Conservation (phyloP, 306 rosid genomes). For the Phaseolus lunatus region DNA sequence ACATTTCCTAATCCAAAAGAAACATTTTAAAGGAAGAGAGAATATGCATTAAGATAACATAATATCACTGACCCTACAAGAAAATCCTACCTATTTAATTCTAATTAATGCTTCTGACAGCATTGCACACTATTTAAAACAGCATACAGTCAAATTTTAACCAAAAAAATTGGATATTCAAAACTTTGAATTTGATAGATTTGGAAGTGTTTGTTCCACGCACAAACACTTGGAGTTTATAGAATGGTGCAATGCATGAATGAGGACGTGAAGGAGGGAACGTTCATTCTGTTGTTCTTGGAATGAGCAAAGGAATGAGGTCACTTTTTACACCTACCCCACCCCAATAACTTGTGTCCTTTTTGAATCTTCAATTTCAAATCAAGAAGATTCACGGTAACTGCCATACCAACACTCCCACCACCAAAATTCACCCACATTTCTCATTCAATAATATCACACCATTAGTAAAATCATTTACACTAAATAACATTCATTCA, state of each 20-base stretch:
- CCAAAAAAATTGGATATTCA: no score
- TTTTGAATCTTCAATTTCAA: slow-evolving; percentile 44
- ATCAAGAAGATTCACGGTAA: slow-evolving; percentile 45
- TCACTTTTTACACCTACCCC: slow-evolving; percentile 32
- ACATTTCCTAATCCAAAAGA: no score
- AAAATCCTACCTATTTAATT: no score
- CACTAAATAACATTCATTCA: neutral
- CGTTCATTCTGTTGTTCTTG: slow-evolving; percentile 25
- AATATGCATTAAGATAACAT: no score
- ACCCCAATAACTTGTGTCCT: slow-evolving; percentile 2
- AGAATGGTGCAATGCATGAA: slow-evolving; percentile 23
- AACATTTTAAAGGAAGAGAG: no score
- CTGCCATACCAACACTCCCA: neutral
- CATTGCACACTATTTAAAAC: no score
- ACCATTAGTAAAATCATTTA: neutral
- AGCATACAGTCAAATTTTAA: no score
- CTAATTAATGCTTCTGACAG: no score
- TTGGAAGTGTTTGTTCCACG: slow-evolving; percentile 22
- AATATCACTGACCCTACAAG: no score
- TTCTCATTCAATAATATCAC: neutral
- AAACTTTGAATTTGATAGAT: neutral
- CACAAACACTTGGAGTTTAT: neutral
- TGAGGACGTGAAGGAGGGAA: slow-evolving; percentile 35
- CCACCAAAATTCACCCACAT: neutral
- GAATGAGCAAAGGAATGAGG: slow-evolving; percentile 46